Percentiles rank a stretch among this genome's conserved stretches.
phyloP scores from a whole-genome alignment of 352 stramenopile species.

The Pythium myriotylum region DNA sequence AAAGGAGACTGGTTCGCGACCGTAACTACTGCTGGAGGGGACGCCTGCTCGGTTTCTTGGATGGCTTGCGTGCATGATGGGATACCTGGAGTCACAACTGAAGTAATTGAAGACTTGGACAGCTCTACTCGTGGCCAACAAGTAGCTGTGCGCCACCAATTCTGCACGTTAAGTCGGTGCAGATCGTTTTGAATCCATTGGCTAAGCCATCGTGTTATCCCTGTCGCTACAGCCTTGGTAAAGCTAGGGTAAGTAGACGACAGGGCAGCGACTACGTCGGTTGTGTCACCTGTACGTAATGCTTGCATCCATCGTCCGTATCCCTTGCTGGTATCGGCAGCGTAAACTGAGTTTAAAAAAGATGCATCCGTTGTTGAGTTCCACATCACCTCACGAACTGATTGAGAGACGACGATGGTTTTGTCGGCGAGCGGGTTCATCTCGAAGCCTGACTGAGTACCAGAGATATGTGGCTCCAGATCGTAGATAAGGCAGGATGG shows the following conservation, averaged over 20 bases:
- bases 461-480: constrained; percentile 55
- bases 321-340: constrained; percentile 33
- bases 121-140: constrained; percentile 43
- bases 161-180: constrained; percentile 42
- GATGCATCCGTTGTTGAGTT: constrained; percentile 31
- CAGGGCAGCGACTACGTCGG: constrained; percentile 5
- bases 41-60: constrained; percentile 32
- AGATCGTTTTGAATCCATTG: constrained; percentile 39
- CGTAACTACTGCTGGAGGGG: constrained; percentile 13
- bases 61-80: constrained; percentile 28
- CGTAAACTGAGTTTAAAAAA: constrained; percentile 42
- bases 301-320: constrained; percentile 49
- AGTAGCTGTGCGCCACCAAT: constrained; percentile 56
- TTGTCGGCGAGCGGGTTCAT: constrained; percentile 46
- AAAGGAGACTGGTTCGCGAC: constrained; percentile 37
- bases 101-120: constrained; percentile 19
- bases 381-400: constrained; percentile 39
- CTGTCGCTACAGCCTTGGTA: constrained; percentile 15
- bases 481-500: constrained; percentile 50
- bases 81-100: constrained; percentile 15
- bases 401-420: constrained; percentile 24
- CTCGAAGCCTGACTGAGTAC: constrained; percentile 59
- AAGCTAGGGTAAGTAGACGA: constrained; percentile 11
- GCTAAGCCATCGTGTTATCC: constrained; percentile 42
- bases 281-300: constrained; percentile 33